phyloP scores from a whole-genome alignment of 2,329 filamentous ascomycete genomes.

The Erysiphe pisi region DNA sequence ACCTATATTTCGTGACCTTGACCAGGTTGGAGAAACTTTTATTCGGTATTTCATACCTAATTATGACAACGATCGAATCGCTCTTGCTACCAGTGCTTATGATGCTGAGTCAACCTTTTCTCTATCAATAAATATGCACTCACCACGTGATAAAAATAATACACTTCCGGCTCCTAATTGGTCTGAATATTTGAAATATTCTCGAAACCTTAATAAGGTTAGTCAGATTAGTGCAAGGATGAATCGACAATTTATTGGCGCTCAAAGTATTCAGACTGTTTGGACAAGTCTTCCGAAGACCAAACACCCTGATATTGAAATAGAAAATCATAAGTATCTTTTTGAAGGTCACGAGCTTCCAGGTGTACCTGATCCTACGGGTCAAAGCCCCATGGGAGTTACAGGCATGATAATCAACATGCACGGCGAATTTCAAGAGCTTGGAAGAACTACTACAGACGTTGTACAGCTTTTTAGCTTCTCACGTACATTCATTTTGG shows the following conservation, averaged over 20 bases:
- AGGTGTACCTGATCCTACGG: constrained; percentile 58
- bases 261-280: constrained; percentile 51
- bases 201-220: constrained; percentile 65
- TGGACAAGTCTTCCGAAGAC: constrained; percentile 64
- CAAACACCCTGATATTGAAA: constrained; percentile 59
- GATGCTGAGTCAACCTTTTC: constrained; percentile 67
- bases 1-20: constrained; percentile 63
- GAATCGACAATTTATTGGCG: constrained; percentile 55
- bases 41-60: constrained; percentile 60
- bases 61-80: constrained; percentile 61
- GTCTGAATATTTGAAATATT: constrained; percentile 64
- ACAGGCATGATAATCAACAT: constrained; percentile 67
- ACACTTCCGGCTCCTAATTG: constrained; percentile 47
- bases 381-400: constrained; percentile 54
- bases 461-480: constrained; percentile 60
- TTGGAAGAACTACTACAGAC: constrained; percentile 46
- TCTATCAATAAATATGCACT: constrained; percentile 56
- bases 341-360: constrained; percentile 70
- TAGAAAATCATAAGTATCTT: constrained; percentile 61
- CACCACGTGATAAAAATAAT: constrained; percentile 43
- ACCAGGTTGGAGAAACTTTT: constrained; percentile 63
- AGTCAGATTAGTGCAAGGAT: constrained; percentile 50
- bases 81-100: constrained; percentile 58
- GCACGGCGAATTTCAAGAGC: constrained; percentile 77
- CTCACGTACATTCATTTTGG: constrained; percentile 68